Evolutionary conservation across 2,329 filamentous ascomycete species (phyloP).

Genomic region (Diplocarpon rosae): DNA sequence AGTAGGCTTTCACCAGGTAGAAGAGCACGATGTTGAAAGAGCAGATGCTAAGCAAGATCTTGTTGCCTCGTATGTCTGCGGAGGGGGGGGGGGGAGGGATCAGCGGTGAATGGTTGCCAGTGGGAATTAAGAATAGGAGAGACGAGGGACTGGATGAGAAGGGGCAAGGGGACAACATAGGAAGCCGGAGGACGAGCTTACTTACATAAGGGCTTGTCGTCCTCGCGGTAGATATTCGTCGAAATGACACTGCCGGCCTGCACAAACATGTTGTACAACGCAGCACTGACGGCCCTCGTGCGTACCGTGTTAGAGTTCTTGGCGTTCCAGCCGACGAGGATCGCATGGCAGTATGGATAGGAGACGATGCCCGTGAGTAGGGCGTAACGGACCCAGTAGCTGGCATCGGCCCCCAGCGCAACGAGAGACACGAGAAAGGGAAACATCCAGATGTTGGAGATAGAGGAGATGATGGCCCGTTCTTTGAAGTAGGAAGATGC

Average conservation of each 20-base stretch:
- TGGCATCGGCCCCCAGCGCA: constrained; percentile 11
- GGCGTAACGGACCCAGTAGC: constrained; percentile 27
- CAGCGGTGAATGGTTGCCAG: neutral
- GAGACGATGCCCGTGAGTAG: constrained; percentile 20
- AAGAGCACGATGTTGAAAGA: constrained; percentile 33
- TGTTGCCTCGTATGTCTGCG: constrained; percentile 39
- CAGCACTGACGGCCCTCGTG: constrained; percentile 49
- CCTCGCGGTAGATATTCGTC: constrained; percentile 31
- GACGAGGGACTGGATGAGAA: neutral
- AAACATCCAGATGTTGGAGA: constrained; percentile 23
- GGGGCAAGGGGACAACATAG: neutral
- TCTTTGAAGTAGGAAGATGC: constrained; percentile 18
- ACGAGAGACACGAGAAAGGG: constrained; percentile 28
- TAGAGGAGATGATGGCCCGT: constrained; percentile 2
- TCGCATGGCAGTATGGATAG: constrained; percentile 29
- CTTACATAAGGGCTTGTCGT: constrained; percentile 33
- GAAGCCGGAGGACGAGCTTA: neutral
- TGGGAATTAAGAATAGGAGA: neutral
- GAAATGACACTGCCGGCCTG: constrained; percentile 32
- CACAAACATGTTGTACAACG: constrained; percentile 47
- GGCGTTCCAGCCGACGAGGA: constrained; percentile 37
- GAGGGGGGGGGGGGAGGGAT: neutral
- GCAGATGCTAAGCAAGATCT: constrained; percentile 39
- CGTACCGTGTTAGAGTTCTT: constrained; percentile 52
- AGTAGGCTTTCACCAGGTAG: constrained; percentile 37